phyloP scores from a whole-genome alignment of 768 basidiomycete species.

The Lentinula aciculospora region DNA sequence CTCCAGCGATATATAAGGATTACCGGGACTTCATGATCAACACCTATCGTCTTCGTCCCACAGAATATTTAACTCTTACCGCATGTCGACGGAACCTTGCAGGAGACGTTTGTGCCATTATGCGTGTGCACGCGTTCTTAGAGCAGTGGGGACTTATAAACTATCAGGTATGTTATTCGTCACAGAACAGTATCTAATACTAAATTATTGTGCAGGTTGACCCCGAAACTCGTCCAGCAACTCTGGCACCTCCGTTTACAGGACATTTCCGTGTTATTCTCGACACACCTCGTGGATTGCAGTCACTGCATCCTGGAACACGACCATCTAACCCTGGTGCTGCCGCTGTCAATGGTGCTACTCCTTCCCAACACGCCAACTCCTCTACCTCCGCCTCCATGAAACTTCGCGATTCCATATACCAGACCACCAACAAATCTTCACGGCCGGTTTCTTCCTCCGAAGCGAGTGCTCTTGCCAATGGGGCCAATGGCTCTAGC shows the following conservation, averaged over 20 bases:
- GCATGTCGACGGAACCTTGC: constrained; percentile 94
- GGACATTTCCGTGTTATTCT: constrained; percentile 98
- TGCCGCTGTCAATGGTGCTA: constrained; percentile 42
- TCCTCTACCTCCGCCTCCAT: constrained; percentile 61
- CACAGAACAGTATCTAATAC: neutral
- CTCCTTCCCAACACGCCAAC: constrained; percentile 23
- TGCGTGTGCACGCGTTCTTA: constrained; percentile 97
- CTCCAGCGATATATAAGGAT: constrained; percentile 96
- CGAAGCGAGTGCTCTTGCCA: constrained; percentile 65
- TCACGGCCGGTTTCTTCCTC: constrained; percentile 59
- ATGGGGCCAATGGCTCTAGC: constrained; percentile 45
- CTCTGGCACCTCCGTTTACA: constrained; percentile 94
- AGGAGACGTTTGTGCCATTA: constrained; percentile 96
- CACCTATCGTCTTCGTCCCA: constrained; percentile 89
- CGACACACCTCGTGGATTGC: constrained; percentile 93
- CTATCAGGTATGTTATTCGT: constrained; percentile 71
- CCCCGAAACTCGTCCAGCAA: constrained; percentile 90
- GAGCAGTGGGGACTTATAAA: constrained; percentile 99
- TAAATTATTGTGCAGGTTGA: constrained; percentile 63
- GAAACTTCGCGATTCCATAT: constrained; percentile 83
- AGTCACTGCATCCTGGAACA: constrained; percentile 85
- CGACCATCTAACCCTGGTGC: constrained; percentile 42
- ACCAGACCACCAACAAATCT: constrained; percentile 83
- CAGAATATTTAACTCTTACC: constrained; percentile 95
- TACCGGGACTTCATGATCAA: constrained; percentile 99